Evolutionary conservation across 306 rosid species (phyloP), one percentile per base, ranked within the genome.

Genomic region (Purshia tridentata): DNA sequence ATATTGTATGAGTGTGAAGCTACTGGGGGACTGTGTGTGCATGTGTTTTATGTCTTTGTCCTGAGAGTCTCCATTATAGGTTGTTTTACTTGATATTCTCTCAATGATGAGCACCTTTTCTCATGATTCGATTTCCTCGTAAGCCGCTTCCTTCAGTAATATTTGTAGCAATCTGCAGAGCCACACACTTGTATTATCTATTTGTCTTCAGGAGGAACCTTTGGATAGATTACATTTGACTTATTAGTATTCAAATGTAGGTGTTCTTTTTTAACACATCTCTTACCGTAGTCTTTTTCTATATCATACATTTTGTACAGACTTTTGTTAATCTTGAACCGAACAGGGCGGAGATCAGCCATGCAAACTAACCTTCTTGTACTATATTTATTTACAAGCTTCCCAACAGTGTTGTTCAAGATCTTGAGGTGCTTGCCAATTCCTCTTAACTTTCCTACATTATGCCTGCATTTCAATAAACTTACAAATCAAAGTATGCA

Each of bases 271-370:
- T 64, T 48, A 42, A 63, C 12, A 48, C 23, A 57, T 35, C 76
- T 69, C 64, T 49, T 14, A 69, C 62, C 42, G 11, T 13, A 19
- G 4, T 12, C 35, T 9, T 59, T 23, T 16, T 11, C 13, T 64
- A n/a, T 39, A 19, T 66, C 55, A n/a, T 49, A 20, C 29, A 9
- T 51, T 46, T 56, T 37, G 22, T 8, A 20, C 80, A 84, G 87
- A 77, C 18, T 84, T 59, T 77, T 84, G 81, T 72, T 84, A 67
- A 42, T 84, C 70, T 56, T 84, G 61, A 84, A 84, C 75, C 66
- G 73, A 69, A 22, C 54, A 39, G 82, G 82, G 67, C 78, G 8
- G 61, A 78, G 82, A 73, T 84, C 84, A 54, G 76, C 76, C 48
- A 48, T 79, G 66, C 78, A 80, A 55, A 74, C 67, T 22, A 77